A percentile compares a stretch with the other conserved stretches of the same genome.
These are phyloP conservation scores for Haberlea rhodopensis DNA, from an alignment of 257 asterid genomes.

Conservation along the genomic window DNA sequence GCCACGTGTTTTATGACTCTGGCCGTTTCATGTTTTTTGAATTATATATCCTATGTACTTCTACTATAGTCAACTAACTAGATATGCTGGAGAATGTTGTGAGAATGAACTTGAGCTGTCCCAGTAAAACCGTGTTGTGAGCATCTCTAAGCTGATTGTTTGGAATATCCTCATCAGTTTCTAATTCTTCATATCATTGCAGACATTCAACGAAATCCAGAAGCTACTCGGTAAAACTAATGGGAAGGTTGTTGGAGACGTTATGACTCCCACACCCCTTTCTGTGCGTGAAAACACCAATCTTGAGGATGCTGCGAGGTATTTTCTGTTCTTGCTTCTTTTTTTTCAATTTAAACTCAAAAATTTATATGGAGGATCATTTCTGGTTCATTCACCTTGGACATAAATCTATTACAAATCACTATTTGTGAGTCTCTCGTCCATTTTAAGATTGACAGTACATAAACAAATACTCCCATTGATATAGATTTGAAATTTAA, in stretches of 20 bases:
- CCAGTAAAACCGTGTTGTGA: neutral
- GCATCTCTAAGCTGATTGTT: constrained; percentile 8
- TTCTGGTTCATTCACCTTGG: neutral
- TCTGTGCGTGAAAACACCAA: constrained; percentile 69
- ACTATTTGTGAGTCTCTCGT: neutral
- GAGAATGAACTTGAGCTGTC: neutral
- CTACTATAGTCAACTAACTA: too few relatives aligned
- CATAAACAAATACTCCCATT: neutral
- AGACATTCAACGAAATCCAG: constrained; percentile 85
- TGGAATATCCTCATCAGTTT: constrained; percentile 4
- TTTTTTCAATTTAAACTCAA: neutral
- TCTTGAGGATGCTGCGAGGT: constrained; percentile 94
- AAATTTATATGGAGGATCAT: neutral
- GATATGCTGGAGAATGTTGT: neutral
- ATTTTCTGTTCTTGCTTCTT: constrained; percentile 17
- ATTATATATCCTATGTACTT: neutral
- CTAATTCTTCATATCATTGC: constrained; percentile 26
- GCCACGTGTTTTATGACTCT: neutral
- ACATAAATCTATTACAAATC: neutral
- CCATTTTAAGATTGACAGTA: neutral
- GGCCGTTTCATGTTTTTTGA: neutral
- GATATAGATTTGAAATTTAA: neutral
- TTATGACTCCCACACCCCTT: constrained; percentile 79
- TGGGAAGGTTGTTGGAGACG: constrained; percentile 85
- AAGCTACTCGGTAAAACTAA: constrained; percentile 71